These are phyloP conservation scores for Lenwebbia sp. DNA, from an alignment of 345 rosid genomes.

Conservation along the genomic window DNA sequence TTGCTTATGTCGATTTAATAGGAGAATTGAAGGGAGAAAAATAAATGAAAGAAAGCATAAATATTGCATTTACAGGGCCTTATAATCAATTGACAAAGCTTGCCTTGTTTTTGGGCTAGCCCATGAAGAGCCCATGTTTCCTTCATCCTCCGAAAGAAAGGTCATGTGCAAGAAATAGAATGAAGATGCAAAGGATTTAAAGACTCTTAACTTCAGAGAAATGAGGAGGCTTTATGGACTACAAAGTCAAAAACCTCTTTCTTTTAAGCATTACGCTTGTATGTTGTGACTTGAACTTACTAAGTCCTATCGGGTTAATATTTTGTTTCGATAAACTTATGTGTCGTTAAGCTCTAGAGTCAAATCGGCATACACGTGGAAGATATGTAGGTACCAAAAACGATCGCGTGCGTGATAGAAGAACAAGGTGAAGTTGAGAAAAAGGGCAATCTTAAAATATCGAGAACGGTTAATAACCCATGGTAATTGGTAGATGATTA, in stretches of 20 bases:
- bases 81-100: neutral
- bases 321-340: neutral
- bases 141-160: neutral
- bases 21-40: neutral
- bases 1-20: neutral
- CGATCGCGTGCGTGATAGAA: too few species aligned
- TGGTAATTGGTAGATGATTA: neutral
- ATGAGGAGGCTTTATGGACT: neutral
- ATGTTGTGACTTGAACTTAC: neutral
- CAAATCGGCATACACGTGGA: neutral
- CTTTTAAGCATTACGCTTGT: neutral
- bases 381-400: neutral
- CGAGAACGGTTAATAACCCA: accelerated
- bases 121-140: neutral
- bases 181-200: neutral
- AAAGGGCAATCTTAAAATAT: neutral
- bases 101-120: neutral
- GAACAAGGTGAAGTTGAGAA: neutral
- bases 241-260: neutral
- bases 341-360: neutral
- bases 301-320: neutral
- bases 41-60: neutral
- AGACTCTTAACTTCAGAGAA: neutral
- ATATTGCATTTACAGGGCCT: neutral
- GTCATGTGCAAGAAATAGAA: neutral